These are phyloP conservation scores for Rhizopus stolonifer DNA, from an alignment of 371 early-diverging fungal species.

Conservation along the genomic window DNA sequence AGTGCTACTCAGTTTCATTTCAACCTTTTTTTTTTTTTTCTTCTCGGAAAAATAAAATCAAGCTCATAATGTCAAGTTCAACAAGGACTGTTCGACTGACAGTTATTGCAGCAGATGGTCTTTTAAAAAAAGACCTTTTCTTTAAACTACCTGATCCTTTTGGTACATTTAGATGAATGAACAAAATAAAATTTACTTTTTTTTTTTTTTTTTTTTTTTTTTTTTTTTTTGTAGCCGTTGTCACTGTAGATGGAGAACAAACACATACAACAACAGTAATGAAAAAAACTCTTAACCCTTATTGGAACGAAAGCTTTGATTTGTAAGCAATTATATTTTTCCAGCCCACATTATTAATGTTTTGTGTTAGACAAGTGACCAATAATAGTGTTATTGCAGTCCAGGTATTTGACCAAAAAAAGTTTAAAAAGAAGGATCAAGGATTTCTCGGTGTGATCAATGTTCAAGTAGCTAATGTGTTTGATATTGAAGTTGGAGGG, in stretches of 20 bases:
- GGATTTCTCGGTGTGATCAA: conserved; percentile 95
- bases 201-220: conserved; percentile 11
- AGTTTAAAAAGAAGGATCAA: conserved; percentile 92
- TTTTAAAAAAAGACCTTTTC: conserved; percentile 88
- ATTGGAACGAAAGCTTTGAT: conserved; percentile 80
- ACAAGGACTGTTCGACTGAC: conserved; percentile 47
- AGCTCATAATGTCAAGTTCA: conserved; percentile 11
- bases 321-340: conserved; percentile 44
- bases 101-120: conserved; percentile 91
- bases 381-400: conserved; percentile 82
- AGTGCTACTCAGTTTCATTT: background rate
- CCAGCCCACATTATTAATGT: background rate
- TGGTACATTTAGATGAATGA: conserved; percentile 62
- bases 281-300: conserved; percentile 77
- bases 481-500: conserved; percentile 72
- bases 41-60: too few relatives aligned
- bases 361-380: conserved; percentile 61
- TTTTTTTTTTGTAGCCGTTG: conserved; percentile 65
- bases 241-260: conserved; percentile 87
- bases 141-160: conserved; percentile 52
- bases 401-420: conserved; percentile 96
- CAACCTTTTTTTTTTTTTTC: background rate
- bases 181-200: background rate
- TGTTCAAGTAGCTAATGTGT: conserved; percentile 76
- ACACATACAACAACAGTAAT: conserved; percentile 80